A percentile compares a stretch with the other conserved stretches of the same genome.
These are phyloP conservation scores for Candida khao-thaluensis DNA, from an alignment of 805 yeast genomes.

Conservation along the genomic window DNA sequence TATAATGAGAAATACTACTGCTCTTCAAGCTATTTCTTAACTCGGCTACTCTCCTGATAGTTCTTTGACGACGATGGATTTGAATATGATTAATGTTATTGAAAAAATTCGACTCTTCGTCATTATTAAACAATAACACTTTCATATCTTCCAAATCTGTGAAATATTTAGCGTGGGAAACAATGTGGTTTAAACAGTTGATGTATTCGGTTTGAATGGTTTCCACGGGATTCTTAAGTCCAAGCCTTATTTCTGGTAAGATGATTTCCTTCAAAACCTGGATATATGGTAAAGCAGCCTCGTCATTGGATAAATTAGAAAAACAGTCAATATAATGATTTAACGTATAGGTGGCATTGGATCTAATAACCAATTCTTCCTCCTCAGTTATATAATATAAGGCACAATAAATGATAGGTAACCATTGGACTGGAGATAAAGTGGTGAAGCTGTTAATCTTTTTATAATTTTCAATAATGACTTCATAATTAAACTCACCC, in stretches of 20 bases:
- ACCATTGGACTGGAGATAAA: slow-evolving; percentile 65
- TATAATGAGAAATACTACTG: slow-evolving; percentile 68
- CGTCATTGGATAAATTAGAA: slow-evolving; percentile 24
- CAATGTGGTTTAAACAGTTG: slow-evolving; percentile 61
- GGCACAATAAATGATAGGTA: slow-evolving; percentile 67
- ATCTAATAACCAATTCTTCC: slow-evolving; percentile 75
- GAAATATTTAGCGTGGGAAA: slow-evolving; percentile 41
- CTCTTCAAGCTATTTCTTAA: slow-evolving; percentile 48
- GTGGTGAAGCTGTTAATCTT: slow-evolving; percentile 57
- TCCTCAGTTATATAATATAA: slow-evolving; percentile 73
- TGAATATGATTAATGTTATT: slow-evolving; percentile 79
- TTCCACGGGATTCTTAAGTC: slow-evolving; percentile 60
- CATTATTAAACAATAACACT: slow-evolving; percentile 53
- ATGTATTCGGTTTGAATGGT: slow-evolving; percentile 72
- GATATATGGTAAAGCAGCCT: slow-evolving; percentile 28
- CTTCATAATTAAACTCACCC: slow-evolving; percentile 77
- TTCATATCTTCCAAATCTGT: slow-evolving; percentile 66
- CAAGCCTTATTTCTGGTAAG: slow-evolving; percentile 64
- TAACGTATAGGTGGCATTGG: slow-evolving; percentile 67
- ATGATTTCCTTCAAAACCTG: slow-evolving; percentile 50
- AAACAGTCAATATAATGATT: slow-evolving; percentile 63
- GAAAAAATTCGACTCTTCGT: slow-evolving; percentile 83
- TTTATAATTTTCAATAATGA: slow-evolving; percentile 66
- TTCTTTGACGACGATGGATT: slow-evolving; percentile 79
- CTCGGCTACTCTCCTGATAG: slow-evolving; percentile 63